Base-by-base conservation (phyloP, 2,329 filamentous ascomycete species). In the Fusarium coicis region DNA sequence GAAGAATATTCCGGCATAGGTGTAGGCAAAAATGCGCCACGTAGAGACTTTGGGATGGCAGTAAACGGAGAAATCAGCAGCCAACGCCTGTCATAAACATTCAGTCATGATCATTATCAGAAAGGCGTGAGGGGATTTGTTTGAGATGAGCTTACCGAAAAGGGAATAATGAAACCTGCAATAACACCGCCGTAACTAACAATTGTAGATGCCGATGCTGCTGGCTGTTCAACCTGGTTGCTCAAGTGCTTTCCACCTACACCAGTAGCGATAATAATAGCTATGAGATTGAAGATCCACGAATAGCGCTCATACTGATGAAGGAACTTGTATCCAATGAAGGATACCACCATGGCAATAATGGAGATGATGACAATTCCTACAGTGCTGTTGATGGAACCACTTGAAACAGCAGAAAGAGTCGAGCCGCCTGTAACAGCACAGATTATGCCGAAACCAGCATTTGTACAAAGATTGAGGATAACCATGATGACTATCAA, bases 51-150 rank as follows among this genome's bases (percentile, higher is more conserved):
- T 42, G 12, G 53, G 53, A 15, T 42, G 36, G 36, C 53, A 55
- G 28, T 55, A 55, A 19, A 55, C 53, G 10, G 53, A 55, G 4
- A 55, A 55, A 14, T 55, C 53, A 15, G 53, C 53, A 55, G 37
- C 53, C 28, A 55, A 43, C 4, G 53, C 53, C 53, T 55, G 2
- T n/a, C 7, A 30, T 54, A 4, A 18, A 10, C 7, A 7, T 4
- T 55, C 19, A 55, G 52, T 23, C 30, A 23, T 32, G 16, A 21
- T 23, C 28, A 23, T 18, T 10, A 5, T 40, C 23, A 23, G 7
- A 30, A 4, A 10, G 7, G 4, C 3, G 14, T 11, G 4, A 3
- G 19, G 0, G 10, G 5, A 7, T 16, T 0, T 55, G 3, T 8
- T 19, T 10, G 3, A 4, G 15, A 10, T 10, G 4, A 42, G 6